Conservation (phyloP, 768 basidiomycete genomes). For the Kwoniella botswanensis region DNA sequence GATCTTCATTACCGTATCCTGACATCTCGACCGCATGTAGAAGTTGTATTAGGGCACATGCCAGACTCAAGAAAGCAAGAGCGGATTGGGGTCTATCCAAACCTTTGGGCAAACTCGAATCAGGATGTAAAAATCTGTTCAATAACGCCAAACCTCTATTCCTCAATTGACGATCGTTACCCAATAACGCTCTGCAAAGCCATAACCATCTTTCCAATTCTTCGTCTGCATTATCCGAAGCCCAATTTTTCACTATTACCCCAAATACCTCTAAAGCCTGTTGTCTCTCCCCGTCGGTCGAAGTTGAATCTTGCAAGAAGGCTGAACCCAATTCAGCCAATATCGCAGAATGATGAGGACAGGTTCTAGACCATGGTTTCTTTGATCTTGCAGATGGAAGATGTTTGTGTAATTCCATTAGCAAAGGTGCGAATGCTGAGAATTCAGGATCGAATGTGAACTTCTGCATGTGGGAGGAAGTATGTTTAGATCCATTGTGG, state of each 20-base stretch:
- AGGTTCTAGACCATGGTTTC: constrained; percentile 47
- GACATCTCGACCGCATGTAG: constrained; percentile 34
- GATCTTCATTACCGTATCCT: constrained; percentile 29
- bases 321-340: constrained; percentile 43
- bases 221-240: constrained; percentile 42
- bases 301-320: constrained; percentile 29
- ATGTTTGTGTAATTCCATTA: constrained; percentile 46
- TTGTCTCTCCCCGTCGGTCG: constrained; percentile 41
- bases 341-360: constrained; percentile 48
- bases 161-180: constrained; percentile 40
- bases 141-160: constrained; percentile 42
- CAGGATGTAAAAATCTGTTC: constrained; percentile 32
- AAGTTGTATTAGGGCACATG: constrained; percentile 30
- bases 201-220: constrained; percentile 49
- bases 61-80: constrained; percentile 30
- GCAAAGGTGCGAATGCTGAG: constrained; percentile 47
- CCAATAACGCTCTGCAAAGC: constrained; percentile 38
- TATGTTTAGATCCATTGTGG: constrained; percentile 15
- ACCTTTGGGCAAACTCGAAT: constrained; percentile 33
- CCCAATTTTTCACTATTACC: constrained; percentile 44
- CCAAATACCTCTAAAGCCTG: constrained; percentile 52
- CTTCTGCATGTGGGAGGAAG: constrained; percentile 13
- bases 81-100: constrained; percentile 29
- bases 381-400: constrained; percentile 48
- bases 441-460: constrained; percentile 38